These are phyloP conservation scores for Spirogloea muscicola DNA, from an alignment of 139 green algal species.

Conservation along the genomic window DNA sequence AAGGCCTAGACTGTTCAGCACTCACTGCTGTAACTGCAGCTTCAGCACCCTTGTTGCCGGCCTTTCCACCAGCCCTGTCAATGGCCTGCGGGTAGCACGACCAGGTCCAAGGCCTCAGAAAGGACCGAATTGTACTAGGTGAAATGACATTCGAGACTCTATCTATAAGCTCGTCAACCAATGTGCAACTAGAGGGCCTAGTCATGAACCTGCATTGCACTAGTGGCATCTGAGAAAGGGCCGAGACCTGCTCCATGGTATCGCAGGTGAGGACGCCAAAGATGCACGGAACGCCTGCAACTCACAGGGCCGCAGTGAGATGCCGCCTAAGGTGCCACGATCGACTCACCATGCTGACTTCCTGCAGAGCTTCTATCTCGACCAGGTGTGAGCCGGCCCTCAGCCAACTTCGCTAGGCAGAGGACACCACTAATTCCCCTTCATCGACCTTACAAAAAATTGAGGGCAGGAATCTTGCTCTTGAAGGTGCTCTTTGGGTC, in stretches of 20 bases:
- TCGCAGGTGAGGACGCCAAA: slow-evolving; percentile 11
- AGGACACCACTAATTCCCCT: slow-evolving; percentile 87
- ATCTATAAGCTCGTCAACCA: neutral
- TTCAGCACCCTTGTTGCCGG: slow-evolving; percentile 94
- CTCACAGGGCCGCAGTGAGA: neutral
- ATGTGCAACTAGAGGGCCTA: neutral
- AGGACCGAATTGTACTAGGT: too few relatives aligned
- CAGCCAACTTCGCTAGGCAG: too few relatives aligned
- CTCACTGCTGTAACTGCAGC: slow-evolving; percentile 31
- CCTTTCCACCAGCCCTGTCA: slow-evolving; percentile 89
- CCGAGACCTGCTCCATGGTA: neutral
- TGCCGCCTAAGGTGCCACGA: slow-evolving; percentile 19
- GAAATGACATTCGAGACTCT: neutral
- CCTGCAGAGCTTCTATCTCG: too few relatives aligned
- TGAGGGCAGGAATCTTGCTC: neutral
- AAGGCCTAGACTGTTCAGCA: too few relatives aligned
- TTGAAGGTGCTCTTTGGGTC: too few relatives aligned
- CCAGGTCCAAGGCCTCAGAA: too few relatives aligned
- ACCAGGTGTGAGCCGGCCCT: too few relatives aligned
- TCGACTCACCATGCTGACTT: too few relatives aligned
- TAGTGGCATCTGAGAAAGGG: neutral
- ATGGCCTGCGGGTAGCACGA: slow-evolving; percentile 85
- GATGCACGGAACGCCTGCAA: slow-evolving; percentile 9
- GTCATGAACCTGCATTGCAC: too few relatives aligned
- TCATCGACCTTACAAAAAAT: slow-evolving; percentile 88